These are phyloP conservation scores for Tetrastigma voinierianum DNA, from an alignment of 164 flowering plant genomes.

Conservation along the genomic window DNA sequence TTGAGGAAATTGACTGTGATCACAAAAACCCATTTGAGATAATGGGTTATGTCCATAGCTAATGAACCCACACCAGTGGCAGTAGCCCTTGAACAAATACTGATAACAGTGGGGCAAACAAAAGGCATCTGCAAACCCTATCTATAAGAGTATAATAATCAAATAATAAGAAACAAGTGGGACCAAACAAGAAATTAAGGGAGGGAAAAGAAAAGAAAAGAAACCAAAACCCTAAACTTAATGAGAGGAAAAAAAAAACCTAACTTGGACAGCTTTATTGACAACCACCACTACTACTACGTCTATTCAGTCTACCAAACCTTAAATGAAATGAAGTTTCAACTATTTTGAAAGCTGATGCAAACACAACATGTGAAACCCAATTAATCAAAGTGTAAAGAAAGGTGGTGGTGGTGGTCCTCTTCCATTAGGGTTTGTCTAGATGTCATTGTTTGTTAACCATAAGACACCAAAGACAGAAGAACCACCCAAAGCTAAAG, in stretches of 20 bases:
- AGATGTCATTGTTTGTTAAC: slow-evolving; percentile 29
- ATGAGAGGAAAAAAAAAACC: slow-evolving; percentile 5
- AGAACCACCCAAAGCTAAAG: slow-evolving; percentile 35
- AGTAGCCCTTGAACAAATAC: background rate
- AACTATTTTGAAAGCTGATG: slow-evolving; percentile 25
- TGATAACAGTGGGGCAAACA: slow-evolving; percentile 3
- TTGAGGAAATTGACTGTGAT: background rate
- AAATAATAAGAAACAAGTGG: slow-evolving; percentile 8
- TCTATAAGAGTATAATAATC: background rate
- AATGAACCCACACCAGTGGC: background rate
- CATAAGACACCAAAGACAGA: slow-evolving; percentile 21
- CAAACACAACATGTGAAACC: slow-evolving; percentile 39
- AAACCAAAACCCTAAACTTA: slow-evolving; percentile 2
- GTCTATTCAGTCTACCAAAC: slow-evolving; percentile 17
- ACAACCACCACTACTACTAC: slow-evolving; percentile 21
- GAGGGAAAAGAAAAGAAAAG: background rate
- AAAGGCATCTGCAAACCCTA: slow-evolving; percentile 10
- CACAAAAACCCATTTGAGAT: background rate
- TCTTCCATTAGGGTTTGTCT: slow-evolving; percentile 22
- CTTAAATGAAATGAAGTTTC: slow-evolving; percentile 29
- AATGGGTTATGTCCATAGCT: background rate
- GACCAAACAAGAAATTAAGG: background rate
- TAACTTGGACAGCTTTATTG: slow-evolving; percentile 13
- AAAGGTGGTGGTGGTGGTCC: slow-evolving; percentile 22
- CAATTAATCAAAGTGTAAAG: slow-evolving; percentile 5